phyloP scores from a whole-genome alignment of 2,329 filamentous ascomycete genomes.

The Ophiosphaerella korrae region DNA sequence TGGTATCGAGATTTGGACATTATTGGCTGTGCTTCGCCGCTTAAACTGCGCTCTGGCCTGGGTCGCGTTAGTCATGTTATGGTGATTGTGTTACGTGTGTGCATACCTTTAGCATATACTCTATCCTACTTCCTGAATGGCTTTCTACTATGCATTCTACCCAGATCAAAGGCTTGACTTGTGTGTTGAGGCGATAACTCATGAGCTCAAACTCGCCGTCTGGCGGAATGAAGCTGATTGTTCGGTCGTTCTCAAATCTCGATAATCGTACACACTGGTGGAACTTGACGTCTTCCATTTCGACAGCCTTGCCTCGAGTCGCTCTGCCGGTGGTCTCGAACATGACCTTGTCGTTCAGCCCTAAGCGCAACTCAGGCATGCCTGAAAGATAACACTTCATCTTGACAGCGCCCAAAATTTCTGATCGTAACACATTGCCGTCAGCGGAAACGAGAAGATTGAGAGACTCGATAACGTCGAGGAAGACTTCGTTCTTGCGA shows the following conservation, averaged over 20 bases:
- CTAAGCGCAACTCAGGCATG: conserved; percentile 94
- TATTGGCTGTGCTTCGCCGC: conserved; percentile 95
- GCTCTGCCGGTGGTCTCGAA: conserved; percentile 96
- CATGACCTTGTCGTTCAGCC: conserved; percentile 99
- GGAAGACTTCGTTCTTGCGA: conserved; percentile 98
- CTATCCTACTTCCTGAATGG: conserved; percentile 91
- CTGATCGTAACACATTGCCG: conserved; percentile 92
- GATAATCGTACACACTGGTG: conserved; percentile 96
- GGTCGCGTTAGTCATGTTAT: conserved; percentile 8
- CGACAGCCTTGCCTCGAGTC: conserved; percentile 93
- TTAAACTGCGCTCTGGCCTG: conserved; percentile 95
- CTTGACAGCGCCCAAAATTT: conserved; percentile 96
- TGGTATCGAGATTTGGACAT: conserved; percentile 96
- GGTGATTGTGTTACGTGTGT: not conserved
- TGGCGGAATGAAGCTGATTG: conserved; percentile 97
- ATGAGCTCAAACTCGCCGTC: conserved; percentile 99
- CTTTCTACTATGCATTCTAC: conserved; percentile 97
- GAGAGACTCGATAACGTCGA: conserved; percentile 94
- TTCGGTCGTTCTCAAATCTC: conserved; percentile 96
- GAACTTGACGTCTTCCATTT: conserved; percentile 99
- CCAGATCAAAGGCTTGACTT: conserved; percentile 98
- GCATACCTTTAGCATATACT: conserved; percentile 91
- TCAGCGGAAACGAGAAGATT: conserved; percentile 94
- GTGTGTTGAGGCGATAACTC: conserved; percentile 98
- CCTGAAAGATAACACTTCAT: conserved; percentile 99